Percentiles rank a stretch among this genome's conserved stretches.
These are phyloP conservation scores for Lachancea mirantina DNA, from an alignment of 805 yeast species.

Conservation along the genomic window DNA sequence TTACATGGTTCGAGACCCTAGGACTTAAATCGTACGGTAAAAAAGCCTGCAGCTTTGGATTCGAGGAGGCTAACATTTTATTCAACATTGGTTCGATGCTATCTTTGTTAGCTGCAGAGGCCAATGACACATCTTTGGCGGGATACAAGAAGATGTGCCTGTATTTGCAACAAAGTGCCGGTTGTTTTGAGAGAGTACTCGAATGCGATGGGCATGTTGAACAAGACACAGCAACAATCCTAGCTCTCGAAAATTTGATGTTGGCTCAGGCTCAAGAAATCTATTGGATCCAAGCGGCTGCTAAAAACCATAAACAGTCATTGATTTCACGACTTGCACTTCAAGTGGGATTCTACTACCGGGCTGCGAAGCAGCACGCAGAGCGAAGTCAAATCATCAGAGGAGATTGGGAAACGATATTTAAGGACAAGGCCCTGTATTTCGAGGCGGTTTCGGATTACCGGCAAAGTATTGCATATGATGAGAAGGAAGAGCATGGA, in stretches of 20 bases:
- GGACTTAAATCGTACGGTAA: slow-evolving; percentile 49
- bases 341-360: slow-evolving; percentile 55
- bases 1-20: slow-evolving; percentile 69
- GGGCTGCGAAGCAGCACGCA: slow-evolving; percentile 36
- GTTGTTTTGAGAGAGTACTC: slow-evolving; percentile 43
- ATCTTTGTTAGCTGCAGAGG: slow-evolving; percentile 47
- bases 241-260: slow-evolving; percentile 45
- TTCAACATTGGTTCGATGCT: slow-evolving; percentile 65
- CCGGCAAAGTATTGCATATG: slow-evolving; percentile 44
- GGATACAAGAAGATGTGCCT: slow-evolving; percentile 57
- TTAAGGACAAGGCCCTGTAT: slow-evolving; percentile 53
- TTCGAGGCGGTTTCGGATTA: slow-evolving; percentile 67
- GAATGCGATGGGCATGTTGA: slow-evolving; percentile 13
- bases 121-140: slow-evolving; percentile 39
- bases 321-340: slow-evolving; percentile 57
- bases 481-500: slow-evolving; percentile 45
- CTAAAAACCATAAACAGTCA: slow-evolving; percentile 42
- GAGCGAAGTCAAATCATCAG: slow-evolving; percentile 44
- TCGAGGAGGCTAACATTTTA: slow-evolving; percentile 55
- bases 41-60: slow-evolving; percentile 41
- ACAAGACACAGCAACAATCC: slow-evolving; percentile 44
- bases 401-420: slow-evolving; percentile 58
- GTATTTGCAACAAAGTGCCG: slow-evolving; percentile 66
- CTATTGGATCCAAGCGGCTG: slow-evolving; percentile 66
- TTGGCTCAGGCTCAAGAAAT: slow-evolving; percentile 85